Evolutionary conservation across 2,329 filamentous ascomycete genomes (phyloP), one percentile per base, ranked within the genome.

Genomic region (Ophiosphaerella narmari): DNA sequence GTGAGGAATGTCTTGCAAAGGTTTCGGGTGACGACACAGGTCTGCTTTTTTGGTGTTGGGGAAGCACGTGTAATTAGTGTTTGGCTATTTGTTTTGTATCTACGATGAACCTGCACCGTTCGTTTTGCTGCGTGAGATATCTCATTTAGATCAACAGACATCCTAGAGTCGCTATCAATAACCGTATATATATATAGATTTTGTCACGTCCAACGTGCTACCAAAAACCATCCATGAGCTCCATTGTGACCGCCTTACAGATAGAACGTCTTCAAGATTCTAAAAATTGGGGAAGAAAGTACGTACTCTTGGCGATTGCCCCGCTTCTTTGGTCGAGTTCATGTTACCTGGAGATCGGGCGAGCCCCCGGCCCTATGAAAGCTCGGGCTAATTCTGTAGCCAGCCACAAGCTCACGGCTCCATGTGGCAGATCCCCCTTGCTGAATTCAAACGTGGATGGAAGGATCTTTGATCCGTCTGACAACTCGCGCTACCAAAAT

Each of bases 11-110:
- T 24, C 8, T 9, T 16, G 31, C n/a, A 7, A 14, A 18, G 3
- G 9, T 39, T 44, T 45, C 34, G 42, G 42, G 26, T 32, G 11
- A 39, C 12, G 11, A 21, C 14, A 31, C 38, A 24, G 23, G 23
- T 45, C 24, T 31, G 34, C 29, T 12, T 16, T 18, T 32, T 8
- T 7, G 42, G 42, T 16, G 42, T 45, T 45, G 34, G 33, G 42
- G 42, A 45, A 24, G 42, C 35, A 11, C 16, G 42, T 45, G 39
- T n/a, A 31, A 13, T 31, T 45, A 7, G 13, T 45, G 33, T 18
- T 29, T 11, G 26, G 26, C 26, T 29, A 29, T 29, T 11, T 29
- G 4, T 26, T 21, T 31, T 29, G 36, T 24, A 39, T 13, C 23
- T 9, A 31, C 38, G 11, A 38, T 23, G 21, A 9, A 18, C 8